Evolutionary conservation across 2,329 filamentous ascomycete genomes (phyloP), one percentile per base, ranked within the genome.

Genomic region (Monilinia aucupariae): DNA sequence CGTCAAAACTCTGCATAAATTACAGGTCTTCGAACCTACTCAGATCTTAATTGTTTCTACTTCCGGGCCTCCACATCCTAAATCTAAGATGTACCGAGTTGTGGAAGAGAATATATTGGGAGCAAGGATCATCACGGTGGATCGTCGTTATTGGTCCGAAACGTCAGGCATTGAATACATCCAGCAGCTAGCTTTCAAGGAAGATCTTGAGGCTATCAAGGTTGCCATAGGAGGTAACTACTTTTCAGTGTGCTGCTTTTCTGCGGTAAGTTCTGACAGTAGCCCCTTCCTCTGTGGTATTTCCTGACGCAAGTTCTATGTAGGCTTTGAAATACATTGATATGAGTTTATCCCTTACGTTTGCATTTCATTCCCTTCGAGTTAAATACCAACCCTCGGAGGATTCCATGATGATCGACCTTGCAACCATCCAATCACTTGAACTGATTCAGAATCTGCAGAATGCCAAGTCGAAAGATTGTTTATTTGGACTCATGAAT

Each of bases 331-430:
- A 90, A 70, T 96, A 90, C 73, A 82, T 96, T 53, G 89, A 96
- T 63, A 75, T 88, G 1, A 84, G 85, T 8, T 81, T 91, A 65
- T 80, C 80, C 4, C 81, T 88, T 64, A 84, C 81, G 0, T 94
- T 96, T 72, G 81, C 85, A 4, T 80, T 82, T n/a, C 88, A 94
- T 72, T 92, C 92, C 25, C 82, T 97, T 39, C 85, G 91, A 4
- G 88, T 97, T 71, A 88, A 86, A 66, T 97, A 96, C 69, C 88
- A 93, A 70, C 89, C 92, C 0, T 92, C 91, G 0, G 90, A 96
- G 72, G 90, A 93, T 30, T 90, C 91, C 0, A 96, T 97, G 92
- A 91, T 96, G 84, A 96, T 97, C 69, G 93, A 97, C 71, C 81
- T 94, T 2, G 88, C 91, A 0, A 96, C 92, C 0, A 91, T 97